These are phyloP conservation scores for Spinellus fusiger DNA, from an alignment of 192 early-diverging fungal genomes.

Conservation along the genomic window DNA sequence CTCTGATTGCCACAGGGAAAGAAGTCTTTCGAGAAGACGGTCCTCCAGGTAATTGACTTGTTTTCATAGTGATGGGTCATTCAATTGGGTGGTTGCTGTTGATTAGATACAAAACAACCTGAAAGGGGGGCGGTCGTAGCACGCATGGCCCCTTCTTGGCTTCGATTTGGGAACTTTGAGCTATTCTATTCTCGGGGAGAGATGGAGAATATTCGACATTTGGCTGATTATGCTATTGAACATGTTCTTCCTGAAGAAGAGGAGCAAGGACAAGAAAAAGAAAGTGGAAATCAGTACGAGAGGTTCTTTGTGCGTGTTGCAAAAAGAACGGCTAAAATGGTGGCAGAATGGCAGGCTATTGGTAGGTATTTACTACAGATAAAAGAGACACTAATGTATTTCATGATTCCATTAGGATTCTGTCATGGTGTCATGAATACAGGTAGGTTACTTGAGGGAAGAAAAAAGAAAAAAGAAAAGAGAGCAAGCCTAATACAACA, in stretches of 20 bases:
- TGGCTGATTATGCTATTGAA: constrained; percentile 71
- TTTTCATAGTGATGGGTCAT: neutral
- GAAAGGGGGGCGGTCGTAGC: constrained; percentile 75
- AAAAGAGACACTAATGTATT: neutral
- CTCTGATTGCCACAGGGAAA: constrained; percentile 57
- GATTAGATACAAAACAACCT: constrained; percentile 12
- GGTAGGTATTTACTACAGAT: constrained; percentile 24
- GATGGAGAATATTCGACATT: constrained; percentile 34
- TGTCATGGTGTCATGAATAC: constrained; percentile 90
- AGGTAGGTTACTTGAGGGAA: too few species aligned
- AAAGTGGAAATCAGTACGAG: constrained; percentile 48
- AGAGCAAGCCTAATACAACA: too few species aligned
- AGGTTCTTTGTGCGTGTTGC: constrained; percentile 51
- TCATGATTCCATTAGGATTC: constrained; percentile 39
- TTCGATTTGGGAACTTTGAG: constrained; percentile 88
- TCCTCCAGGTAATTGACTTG: constrained; percentile 4
- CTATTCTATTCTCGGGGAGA: constrained; percentile 68
- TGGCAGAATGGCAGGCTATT: constrained; percentile 74
- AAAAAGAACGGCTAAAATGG: constrained; percentile 59
- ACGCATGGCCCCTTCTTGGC: constrained; percentile 71
- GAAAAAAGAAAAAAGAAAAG: too few species aligned
- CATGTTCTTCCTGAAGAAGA: constrained; percentile 46
- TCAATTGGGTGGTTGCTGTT: neutral
- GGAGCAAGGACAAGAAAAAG: constrained; percentile 12
- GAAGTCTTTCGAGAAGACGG: constrained; percentile 60